Evolutionary conservation across 1,284 basidiomycete species (phyloP), one percentile per base, ranked within the genome.

Genomic region (Sanguinoderma infundibulare): DNA sequence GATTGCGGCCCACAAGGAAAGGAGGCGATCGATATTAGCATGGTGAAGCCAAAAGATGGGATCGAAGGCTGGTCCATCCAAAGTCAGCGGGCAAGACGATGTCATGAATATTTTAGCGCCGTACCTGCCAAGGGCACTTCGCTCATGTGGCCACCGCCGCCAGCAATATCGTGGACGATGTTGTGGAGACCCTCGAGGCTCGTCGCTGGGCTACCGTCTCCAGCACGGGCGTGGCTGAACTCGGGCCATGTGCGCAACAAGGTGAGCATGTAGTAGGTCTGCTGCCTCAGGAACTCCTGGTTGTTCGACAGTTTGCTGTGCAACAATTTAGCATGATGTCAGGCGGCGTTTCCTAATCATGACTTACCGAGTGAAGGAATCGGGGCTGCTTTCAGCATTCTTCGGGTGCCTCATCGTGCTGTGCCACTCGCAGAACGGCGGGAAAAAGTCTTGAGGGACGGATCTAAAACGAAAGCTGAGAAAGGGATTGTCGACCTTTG

Each of bases 11-110:
- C 81, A 83, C 26, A 83, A 65, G 3, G 80, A 74, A 30, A 81
- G 70, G 61, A 81, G 15, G n/a, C 82, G 77, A 61, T 83, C 82
- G 26, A 82, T 78, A 49, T 83, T 79, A 54, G 69, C 65, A 63
- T 83, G 82, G 61, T 82, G 81, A 63, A 83, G 67, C 67, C 72
- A 83, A 72, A 83, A 83, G 57, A 82, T 78, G 1, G 81, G 81
- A 64, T 83, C 82, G 62, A 81, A 80, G 8, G 22, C 60, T 61
- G 34, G 2, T 35, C 12, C n/a, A 20, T 32, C 47, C n/a, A n/a
- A 17, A 14, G 28, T 50, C 20, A 50, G 47, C 32, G 47, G 28
- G 28, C 24, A 50, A 34, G 9, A n/a, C 9, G 30, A 50, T 3
- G 20, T 50, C 20, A 17, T 6, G 47, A 26, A 6, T 12, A 26